Evolutionary conservation across 768 basidiomycete species (phyloP), one percentile per base, ranked within the genome.

Genomic region (Peribolospora kevripleyi): DNA sequence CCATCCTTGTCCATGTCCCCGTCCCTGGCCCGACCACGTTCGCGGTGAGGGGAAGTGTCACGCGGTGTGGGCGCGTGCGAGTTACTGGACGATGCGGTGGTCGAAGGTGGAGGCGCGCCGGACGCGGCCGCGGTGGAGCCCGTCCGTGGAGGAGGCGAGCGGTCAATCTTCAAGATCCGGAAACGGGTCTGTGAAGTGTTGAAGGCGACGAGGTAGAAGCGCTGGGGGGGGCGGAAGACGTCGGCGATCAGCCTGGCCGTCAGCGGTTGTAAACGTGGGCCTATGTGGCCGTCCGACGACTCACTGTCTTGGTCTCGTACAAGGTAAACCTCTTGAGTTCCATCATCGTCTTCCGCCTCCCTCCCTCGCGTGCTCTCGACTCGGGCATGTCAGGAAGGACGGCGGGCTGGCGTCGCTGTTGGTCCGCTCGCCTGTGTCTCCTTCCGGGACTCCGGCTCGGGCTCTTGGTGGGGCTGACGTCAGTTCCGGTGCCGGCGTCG

Each of bases 171-270:
- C 64, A 95, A 76, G 55, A 98, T 84, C 14, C 84, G 76, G 64
- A 93, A 88, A 1, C 82, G 76, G 0, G 84, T 82, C 57, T 85
- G 84, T 13, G 82, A 78, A 0, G 84, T 76, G 68, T 87, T 87
- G 46, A 84, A 88, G 3, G 84, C 88, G 57, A 95, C 78, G 53
- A 98, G 77, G 70, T 79, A 95, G 73, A 91, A 87, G 13, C 85
- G 80, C 36, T 63, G 59, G 3, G 3, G 3, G 13, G 63, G 65
- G 54, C 3, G 10, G 13, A 14, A n/a, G 14, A 45, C 10, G 39
- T 53, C 10, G 51, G 39, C 13, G 2, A 13, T 38, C 2, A 10
- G 11, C 38, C 9, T 36, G 25, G 2, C 7, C 10, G 5, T 37
- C 48, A 41, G 9, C 25, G 51, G 37, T 48, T 46, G 41, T 37